Base-by-base conservation (phyloP, 148 eudicot genomes). In the Dysphania ambrosioides region DNA sequence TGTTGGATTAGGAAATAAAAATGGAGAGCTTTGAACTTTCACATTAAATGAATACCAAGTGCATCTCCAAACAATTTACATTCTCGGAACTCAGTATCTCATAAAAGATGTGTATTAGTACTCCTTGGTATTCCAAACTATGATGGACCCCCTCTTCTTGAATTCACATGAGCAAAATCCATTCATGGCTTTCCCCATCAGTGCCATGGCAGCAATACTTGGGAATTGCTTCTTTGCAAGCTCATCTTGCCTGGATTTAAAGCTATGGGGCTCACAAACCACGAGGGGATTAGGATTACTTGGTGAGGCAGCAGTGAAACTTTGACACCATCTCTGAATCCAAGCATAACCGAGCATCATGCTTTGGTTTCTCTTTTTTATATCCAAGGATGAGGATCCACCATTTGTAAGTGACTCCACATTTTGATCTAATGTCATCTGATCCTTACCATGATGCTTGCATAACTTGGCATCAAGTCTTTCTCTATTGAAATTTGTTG, bases 191-290 rank as follows among this genome's bases (percentile, higher is more conserved):
- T 88, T 92, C 47, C 94, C 97, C 97, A 89, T 87, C 51, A 88
- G 63, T 4, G 92, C 97, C 84, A 88, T 88, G 27, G 97, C 95
- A 69, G 84, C 98, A 86, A 89, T 83, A 73, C 98, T 91, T 0
- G 97, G 97, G 68, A 89, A 86, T 79, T 82, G 91, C 85, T 87
- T 90, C 81, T 84, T 86, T 42, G 79, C 81, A 60, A 80, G 60
- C 59, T 85, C 94, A 32, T 87, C 91, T 34, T 70, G 49, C 21
- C 75, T 82, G 62, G 77, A 4, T 72, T 84, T 89, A 56, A 84
- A 78, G 80, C 77, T 81, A 36, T 81, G 81, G 30, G 91, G 97
- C 73, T 89, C 92, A 81, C 97, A 91, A 34, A 81, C 65, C 60
- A 81, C 87, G 23, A 78, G 56, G 12, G 88, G 74, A 63, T 85